Percentiles rank a stretch among this genome's conserved stretches.
phyloP scores from a whole-genome alignment of 2,329 filamentous ascomycete genomes.

The Epichloe sylvatica region DNA sequence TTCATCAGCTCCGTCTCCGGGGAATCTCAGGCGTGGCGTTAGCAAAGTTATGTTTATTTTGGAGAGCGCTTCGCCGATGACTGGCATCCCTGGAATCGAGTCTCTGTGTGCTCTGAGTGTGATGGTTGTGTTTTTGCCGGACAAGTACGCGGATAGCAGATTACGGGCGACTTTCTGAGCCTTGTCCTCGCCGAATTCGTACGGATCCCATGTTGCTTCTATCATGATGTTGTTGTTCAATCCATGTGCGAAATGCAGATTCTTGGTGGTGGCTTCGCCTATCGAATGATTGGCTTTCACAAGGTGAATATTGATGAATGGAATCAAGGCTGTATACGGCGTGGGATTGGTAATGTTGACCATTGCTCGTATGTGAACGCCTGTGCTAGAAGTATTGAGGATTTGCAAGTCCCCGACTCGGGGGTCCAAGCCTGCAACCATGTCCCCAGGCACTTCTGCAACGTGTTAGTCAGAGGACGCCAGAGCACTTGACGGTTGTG shows the following conservation, averaged over 20 bases:
- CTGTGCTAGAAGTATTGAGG: constrained; percentile 54
- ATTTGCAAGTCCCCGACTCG: constrained; percentile 59
- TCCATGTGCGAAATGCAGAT: constrained; percentile 52
- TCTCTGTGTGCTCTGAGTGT: constrained; percentile 56
- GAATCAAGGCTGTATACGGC: constrained; percentile 68
- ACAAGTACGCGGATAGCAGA: constrained; percentile 74
- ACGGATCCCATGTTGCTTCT: constrained; percentile 61
- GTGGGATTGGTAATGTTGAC: constrained; percentile 88
- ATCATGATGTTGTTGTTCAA: constrained; percentile 58
- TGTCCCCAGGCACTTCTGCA: constrained; percentile 44
- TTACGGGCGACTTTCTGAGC: constrained; percentile 52
- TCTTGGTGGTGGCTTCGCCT: constrained; percentile 55
- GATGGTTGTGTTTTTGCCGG: constrained; percentile 72
- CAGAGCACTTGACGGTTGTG: constrained; percentile 9
- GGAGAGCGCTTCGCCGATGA: constrained; percentile 59
- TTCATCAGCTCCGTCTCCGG: constrained; percentile 23
- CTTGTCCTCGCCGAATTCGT: constrained; percentile 41
- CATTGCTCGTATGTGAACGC: constrained; percentile 54
- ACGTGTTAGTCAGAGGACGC: constrained; percentile 20
- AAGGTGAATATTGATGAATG: constrained; percentile 64
- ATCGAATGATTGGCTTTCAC: constrained; percentile 59
- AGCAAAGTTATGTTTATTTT: constrained; percentile 56
- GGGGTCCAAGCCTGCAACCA: constrained; percentile 37
- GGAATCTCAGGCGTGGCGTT: constrained; percentile 52
- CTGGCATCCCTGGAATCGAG: constrained; percentile 60